These are phyloP conservation scores for Cymbopogon citratus DNA, from an alignment of 176 grass and related monocot genomes.

Conservation along the genomic window DNA sequence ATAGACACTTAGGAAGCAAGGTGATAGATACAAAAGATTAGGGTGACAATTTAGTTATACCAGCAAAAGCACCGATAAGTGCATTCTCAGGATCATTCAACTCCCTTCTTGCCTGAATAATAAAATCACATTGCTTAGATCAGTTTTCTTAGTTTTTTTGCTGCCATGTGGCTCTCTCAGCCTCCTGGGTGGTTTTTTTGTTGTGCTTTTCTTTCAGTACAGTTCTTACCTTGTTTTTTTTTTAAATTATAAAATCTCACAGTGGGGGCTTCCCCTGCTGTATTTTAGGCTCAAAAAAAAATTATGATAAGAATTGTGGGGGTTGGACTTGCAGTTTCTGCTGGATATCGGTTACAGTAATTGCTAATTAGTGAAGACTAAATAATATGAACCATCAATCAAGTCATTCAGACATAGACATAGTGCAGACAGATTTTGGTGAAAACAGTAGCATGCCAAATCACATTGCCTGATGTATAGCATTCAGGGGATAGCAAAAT, in stretches of 20 bases:
- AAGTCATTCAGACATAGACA: background rate
- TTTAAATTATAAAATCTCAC: no score
- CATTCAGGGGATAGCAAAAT: background rate
- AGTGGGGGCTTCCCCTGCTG: no score
- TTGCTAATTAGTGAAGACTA: background rate
- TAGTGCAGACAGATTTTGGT: background rate
- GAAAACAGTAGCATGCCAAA: background rate
- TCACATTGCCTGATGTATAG: background rate
- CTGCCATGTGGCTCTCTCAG: no score
- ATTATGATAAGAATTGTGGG: background rate
- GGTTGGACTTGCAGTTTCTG: background rate
- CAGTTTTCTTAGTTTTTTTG: no score
- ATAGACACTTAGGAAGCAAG: background rate
- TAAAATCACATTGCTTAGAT: no score
- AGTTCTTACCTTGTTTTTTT: no score
- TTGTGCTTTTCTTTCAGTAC: no score
- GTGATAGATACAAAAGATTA: background rate
- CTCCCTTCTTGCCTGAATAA: slow-evolving; percentile 67
- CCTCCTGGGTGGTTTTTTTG: no score
- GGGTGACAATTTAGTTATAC: slow-evolving; percentile 28
- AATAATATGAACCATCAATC: background rate
- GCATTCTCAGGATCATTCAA: slow-evolving; percentile 96
- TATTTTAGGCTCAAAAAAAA: no score
- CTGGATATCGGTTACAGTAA: background rate
- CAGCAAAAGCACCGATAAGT: slow-evolving; percentile 91